Evolutionary conservation across 495 filamentous ascomycete species (phyloP).

Genomic region (Hyphodiscus hymeniophilus): DNA sequence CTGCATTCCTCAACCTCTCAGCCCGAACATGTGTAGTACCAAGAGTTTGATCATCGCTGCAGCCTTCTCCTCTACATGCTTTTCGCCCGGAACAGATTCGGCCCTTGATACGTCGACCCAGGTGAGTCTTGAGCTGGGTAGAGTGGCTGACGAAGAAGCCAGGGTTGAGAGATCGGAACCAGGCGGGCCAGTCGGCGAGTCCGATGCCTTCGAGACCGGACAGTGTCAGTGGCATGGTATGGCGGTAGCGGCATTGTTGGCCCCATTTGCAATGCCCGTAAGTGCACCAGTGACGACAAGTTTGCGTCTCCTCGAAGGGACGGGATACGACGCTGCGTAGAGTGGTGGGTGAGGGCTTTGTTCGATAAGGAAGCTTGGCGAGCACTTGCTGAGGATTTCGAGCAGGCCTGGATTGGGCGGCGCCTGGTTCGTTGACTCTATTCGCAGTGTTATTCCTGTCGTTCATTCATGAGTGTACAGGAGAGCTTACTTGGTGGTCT

Average conservation of each 20-base stretch:
- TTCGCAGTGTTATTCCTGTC: no score
- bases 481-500: background rate
- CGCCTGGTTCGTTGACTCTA: no score
- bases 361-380: background rate
- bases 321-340: background rate
- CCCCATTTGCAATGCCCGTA: conserved; percentile 37
- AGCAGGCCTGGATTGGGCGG: no score
- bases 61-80: no score
- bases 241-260: conserved; percentile 30
- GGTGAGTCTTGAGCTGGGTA: no score
- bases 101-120: no score
- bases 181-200: conserved; percentile 26
- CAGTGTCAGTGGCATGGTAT: conserved; percentile 32
- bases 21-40: background rate
- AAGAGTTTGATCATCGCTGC: no score
- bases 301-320: conserved; percentile 14
- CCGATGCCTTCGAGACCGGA: conserved; percentile 30
- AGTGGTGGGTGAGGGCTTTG: background rate
- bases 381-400: no score
- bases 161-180: conserved; percentile 24
- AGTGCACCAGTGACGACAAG: conserved; percentile 38
- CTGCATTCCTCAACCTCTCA: conserved; percentile 1
- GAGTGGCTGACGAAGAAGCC: conserved; percentile 12
- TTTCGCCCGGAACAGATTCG: no score
- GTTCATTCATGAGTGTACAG: no score